phyloP scores from a whole-genome alignment of 176 grass and related monocot species.

The Oryza glaberrima region DNA sequence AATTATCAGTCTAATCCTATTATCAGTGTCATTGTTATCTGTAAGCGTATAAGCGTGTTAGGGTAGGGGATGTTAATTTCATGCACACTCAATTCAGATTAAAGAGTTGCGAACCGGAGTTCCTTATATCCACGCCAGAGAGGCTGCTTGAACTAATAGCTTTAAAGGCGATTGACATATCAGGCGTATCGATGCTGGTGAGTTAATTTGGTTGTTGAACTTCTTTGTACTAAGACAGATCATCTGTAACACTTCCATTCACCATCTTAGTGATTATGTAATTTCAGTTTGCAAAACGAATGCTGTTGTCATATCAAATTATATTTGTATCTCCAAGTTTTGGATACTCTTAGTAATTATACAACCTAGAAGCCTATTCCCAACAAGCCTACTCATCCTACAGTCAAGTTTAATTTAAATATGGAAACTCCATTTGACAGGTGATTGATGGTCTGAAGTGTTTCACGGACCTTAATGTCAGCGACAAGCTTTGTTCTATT shows the following conservation, averaged over 20 bases:
- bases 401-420: not conserved
- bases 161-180: constrained; percentile 74
- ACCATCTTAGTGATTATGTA: constrained; percentile 5
- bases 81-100: constrained; percentile 50
- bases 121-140: constrained; percentile 80
- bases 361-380: not conserved
- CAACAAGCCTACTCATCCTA: constrained; percentile 1
- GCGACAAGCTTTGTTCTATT: constrained; percentile 57
- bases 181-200: constrained; percentile 80
- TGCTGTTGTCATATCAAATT: not conserved
- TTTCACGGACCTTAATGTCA: constrained; percentile 46
- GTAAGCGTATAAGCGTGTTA: not conserved
- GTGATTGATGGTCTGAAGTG: constrained; percentile 76
- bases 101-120: constrained; percentile 88
- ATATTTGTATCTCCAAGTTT: not conserved
- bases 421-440: constrained; percentile 38
- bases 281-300: not conserved
- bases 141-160: constrained; percentile 80
- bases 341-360: not conserved
- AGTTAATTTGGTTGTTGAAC: constrained; percentile 30
- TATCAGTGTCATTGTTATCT: not conserved
- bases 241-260: not conserved
- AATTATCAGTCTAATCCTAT: not conserved
- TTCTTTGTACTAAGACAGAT: not conserved
- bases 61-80: not conserved